These are phyloP conservation scores for Coemansia interrupta DNA, from an alignment of 192 early-diverging fungal species.

Conservation along the genomic window DNA sequence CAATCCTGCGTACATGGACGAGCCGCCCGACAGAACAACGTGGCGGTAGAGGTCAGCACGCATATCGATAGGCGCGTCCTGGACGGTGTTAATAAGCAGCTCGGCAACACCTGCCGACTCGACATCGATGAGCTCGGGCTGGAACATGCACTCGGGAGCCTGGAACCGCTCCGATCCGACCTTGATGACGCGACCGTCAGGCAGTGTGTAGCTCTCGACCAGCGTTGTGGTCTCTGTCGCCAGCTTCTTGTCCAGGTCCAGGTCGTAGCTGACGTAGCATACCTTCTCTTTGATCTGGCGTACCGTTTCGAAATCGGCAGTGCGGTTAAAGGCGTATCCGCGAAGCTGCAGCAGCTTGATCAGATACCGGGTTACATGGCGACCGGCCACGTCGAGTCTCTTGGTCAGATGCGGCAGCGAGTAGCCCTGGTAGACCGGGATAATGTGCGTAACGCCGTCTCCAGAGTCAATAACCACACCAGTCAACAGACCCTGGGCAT, in stretches of 20 bases:
- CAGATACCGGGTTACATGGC: slow-evolving; percentile 92
- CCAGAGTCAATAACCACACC: slow-evolving; percentile 98
- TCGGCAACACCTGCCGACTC: slow-evolving; percentile 93
- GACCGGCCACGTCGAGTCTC: slow-evolving; percentile 93
- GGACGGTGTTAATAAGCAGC: slow-evolving; percentile 87
- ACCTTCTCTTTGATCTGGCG: slow-evolving; percentile 97
- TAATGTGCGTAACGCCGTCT: slow-evolving; percentile 98
- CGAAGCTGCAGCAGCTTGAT: slow-evolving; percentile 92
- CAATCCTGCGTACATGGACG: slow-evolving; percentile 98
- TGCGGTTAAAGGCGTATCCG: slow-evolving; percentile 96
- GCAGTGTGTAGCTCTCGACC: slow-evolving; percentile 93
- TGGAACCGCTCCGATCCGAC: slow-evolving; percentile 97
- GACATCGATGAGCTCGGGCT: slow-evolving; percentile 93
- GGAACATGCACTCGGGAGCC: slow-evolving; percentile 98
- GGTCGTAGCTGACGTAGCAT: slow-evolving; percentile 96
- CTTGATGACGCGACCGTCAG: slow-evolving; percentile 97
- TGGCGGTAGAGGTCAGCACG: slow-evolving; percentile 94
- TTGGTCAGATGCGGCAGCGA: slow-evolving; percentile 84
- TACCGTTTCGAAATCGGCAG: slow-evolving; percentile 97
- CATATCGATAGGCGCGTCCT: slow-evolving; percentile 86
- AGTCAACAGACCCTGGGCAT: slow-evolving; percentile 95
- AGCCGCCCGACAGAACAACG: slow-evolving; percentile 96
- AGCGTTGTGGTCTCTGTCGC: slow-evolving; percentile 96
- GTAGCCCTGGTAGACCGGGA: slow-evolving; percentile 96
- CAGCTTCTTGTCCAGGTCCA: slow-evolving; percentile 89